phyloP scores from a whole-genome alignment of 169 alveolate species.

The Perkinsus olseni region DNA sequence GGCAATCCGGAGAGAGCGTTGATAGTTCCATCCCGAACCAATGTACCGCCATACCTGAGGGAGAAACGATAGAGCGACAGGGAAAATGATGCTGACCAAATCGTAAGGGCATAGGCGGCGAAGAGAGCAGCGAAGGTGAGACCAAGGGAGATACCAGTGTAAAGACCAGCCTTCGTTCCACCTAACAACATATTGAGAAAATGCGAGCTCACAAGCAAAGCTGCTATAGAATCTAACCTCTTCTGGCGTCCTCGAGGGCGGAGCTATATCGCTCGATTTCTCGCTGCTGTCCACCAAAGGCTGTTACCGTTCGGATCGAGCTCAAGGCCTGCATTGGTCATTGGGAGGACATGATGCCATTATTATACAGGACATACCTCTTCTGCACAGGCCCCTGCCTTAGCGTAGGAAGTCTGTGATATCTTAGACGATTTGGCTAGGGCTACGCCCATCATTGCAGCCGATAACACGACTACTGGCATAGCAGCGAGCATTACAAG shows the following conservation, averaged over 20 bases:
- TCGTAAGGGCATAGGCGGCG: neutral
- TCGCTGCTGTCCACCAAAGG: neutral
- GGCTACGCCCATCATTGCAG: neutral
- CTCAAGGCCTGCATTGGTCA: neutral
- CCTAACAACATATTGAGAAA: neutral
- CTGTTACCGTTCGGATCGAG: neutral
- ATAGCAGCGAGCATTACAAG: neutral
- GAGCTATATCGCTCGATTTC: neutral
- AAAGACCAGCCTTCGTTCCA: neutral
- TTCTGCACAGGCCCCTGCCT: neutral
- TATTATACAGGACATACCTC: neutral
- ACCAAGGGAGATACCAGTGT: neutral
- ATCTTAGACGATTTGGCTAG: neutral
- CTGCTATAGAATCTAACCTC: neutral
- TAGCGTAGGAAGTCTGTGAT: neutral
- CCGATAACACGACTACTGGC: neutral
- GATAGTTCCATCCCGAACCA: neutral
- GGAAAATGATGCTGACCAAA: neutral
- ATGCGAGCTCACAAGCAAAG: too few relatives aligned
- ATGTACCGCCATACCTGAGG: neutral
- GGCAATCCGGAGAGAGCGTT: neutral
- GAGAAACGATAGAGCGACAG: neutral
- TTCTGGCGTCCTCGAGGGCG: neutral
- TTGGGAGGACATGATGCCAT: too few relatives aligned
- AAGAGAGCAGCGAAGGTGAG: neutral